Base-by-base conservation (phyloP, 805 yeast genomes). In the Komagataella pastoris region DNA sequence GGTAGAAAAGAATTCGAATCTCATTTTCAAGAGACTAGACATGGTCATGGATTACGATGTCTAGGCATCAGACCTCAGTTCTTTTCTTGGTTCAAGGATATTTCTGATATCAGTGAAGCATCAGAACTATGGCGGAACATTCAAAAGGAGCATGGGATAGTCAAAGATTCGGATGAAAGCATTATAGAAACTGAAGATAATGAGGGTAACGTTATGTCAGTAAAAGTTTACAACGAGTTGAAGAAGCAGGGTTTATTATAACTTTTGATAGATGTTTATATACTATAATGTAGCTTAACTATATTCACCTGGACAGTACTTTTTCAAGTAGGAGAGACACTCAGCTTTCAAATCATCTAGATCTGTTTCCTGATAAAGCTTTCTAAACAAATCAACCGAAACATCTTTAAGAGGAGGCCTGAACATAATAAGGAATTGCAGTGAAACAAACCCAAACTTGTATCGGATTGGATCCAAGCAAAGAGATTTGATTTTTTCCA, bases 121-220 rank as follows among this genome's bases (percentile, higher is more conserved):
- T 54, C 70, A 36, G 65, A 69, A 12, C 64, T 93, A 24, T 77
- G 85, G 80, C 68, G 70, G 2, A 68, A 66, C 24, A 54, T 82
- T 7, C 68, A 69, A 52, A 59, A 62, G 49, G 69, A 70, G 49
- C 57, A 60, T 3, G 62, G 75, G 46, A 57, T 63, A 7, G 65
- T 65, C 50, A 70, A 71, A 36, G 69, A 68, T 21, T 70, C 73
- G 51, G 62, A 60, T 48, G 85, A 83, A 55, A 71, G 73, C 51
- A 78, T 80, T 1, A 74, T 83, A 10, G 96, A 93, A 64, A 85
- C 90, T 43, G 98, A 91, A 63, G 98, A 93, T 61, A 84, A 79
- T 1, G 89, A 88, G 17, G 99, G 98, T 8, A 91, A 93, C 61
- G 96, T 88, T 14, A 85, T 91, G 95, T 77, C 85, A 40, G 83